A percentile compares a stretch with the other conserved stretches of the same genome.
phyloP scores from a whole-genome alignment of 768 basidiomycete species.

The Panus rudis region DNA sequence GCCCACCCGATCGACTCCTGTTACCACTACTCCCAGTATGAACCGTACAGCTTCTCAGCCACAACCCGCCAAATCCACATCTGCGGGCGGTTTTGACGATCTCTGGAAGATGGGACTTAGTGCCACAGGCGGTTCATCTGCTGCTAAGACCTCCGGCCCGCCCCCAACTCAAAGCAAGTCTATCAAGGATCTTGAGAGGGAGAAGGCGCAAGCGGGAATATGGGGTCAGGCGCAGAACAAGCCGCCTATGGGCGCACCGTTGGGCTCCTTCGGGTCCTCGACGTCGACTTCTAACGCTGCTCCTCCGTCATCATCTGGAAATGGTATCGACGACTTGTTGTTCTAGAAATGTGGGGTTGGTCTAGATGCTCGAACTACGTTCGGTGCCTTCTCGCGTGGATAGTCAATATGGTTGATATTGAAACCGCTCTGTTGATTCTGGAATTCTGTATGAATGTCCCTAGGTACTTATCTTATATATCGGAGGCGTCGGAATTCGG shows the following conservation, averaged over 20 bases:
- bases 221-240: conserved; percentile 40
- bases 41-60: conserved; percentile 18
- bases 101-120: conserved; percentile 80
- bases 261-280: conserved; percentile 22
- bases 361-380: neutral
- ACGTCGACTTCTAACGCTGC: conserved; percentile 14
- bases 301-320: conserved; percentile 15
- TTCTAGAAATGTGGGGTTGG: conserved; percentile 20
- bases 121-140: conserved; percentile 32
- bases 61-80: conserved; percentile 28
- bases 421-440: neutral
- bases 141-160: conserved; percentile 30
- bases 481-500: no score
- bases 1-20: conserved; percentile 14
- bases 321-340: conserved; percentile 34
- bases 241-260: conserved; percentile 18
- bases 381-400: neutral
- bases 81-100: conserved; percentile 68
- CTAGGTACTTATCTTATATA: no score
- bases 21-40: conserved; percentile 22
- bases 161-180: conserved; percentile 45
- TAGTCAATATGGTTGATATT: neutral
- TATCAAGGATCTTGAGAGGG: conserved; percentile 84
- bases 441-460: no score
- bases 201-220: conserved; percentile 73